A percentile compares a stretch with the other conserved stretches of the same genome.
Conservation (phyloP, 352 stramenopile species). For the Phytophthora rubi region DNA sequence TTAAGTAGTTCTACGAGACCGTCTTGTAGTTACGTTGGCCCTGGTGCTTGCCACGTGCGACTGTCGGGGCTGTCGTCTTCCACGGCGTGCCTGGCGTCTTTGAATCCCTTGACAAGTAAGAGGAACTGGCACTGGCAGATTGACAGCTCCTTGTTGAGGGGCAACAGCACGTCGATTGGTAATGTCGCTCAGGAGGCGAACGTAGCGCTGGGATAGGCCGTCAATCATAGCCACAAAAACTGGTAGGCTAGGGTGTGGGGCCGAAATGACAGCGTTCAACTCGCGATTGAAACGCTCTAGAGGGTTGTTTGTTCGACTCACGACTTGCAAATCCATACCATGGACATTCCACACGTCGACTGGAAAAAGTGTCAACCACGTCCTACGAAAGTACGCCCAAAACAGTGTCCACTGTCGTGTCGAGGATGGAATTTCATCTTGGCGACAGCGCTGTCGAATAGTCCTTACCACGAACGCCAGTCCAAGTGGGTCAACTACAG, state of each 20-base stretch:
- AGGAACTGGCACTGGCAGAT: background rate
- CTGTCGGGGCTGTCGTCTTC: too few relatives aligned
- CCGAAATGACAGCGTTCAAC: background rate
- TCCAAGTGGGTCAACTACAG: background rate
- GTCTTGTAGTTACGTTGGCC: too few relatives aligned
- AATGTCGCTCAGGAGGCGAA: background rate
- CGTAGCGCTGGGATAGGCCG: background rate
- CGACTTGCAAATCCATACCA: slow-evolving; percentile 3
- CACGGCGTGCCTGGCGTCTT: too few relatives aligned
- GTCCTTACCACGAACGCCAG: too few relatives aligned
- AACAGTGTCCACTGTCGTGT: background rate
- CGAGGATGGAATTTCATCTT: background rate
- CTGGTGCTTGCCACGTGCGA: too few relatives aligned
- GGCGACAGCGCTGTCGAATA: too few relatives aligned
- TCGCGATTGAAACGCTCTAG: slow-evolving; percentile 4
- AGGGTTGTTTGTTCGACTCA: background rate
- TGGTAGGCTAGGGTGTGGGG: slow-evolving; percentile 1
- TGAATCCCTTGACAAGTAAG: too few relatives aligned
- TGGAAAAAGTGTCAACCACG: background rate
- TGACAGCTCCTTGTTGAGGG: background rate
- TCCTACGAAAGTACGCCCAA: background rate
- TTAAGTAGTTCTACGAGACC: too few relatives aligned
- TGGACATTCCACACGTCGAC: slow-evolving; percentile 2
- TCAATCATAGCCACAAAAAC: slow-evolving; percentile 8
- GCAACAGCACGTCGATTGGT: background rate